Percentiles rank a stretch among this genome's conserved stretches.
Evolutionary conservation across 2,329 filamentous ascomycete genomes (phyloP).

Genomic region (Phyllosticta ampelicida): DNA sequence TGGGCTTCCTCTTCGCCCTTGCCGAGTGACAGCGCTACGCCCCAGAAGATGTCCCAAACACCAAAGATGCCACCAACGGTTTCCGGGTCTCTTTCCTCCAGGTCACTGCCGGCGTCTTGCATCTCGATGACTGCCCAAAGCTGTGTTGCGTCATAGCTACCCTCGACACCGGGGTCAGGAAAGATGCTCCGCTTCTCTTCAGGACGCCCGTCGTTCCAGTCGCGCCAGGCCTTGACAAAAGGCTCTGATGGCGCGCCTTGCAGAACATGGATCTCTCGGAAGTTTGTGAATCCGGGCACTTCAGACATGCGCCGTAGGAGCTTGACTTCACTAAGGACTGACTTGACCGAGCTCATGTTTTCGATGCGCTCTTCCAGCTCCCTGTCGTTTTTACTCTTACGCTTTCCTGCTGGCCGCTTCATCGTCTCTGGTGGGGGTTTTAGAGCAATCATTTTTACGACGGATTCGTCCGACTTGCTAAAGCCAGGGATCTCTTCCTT

Average conservation of each 20-base stretch:
- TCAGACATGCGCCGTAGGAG: slow-evolving; percentile 48
- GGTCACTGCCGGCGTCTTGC: slow-evolving; percentile 52
- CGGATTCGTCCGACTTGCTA: slow-evolving; percentile 30
- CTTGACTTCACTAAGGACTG: slow-evolving; percentile 37
- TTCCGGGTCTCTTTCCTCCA: slow-evolving; percentile 20
- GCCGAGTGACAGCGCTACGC: slow-evolving; percentile 49
- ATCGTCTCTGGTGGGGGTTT: slow-evolving; percentile 16
- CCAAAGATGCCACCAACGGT: slow-evolving; percentile 30
- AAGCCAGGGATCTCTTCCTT: slow-evolving; percentile 17
- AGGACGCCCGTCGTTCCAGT: slow-evolving; percentile 33
- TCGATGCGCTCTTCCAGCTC: slow-evolving; percentile 27
- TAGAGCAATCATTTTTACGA: slow-evolving; percentile 38
- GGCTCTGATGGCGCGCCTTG: slow-evolving; percentile 43
- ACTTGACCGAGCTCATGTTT: slow-evolving; percentile 33
- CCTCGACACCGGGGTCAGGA: slow-evolving; percentile 44
- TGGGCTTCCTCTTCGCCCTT: slow-evolving; percentile 49
- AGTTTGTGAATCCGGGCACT: slow-evolving; percentile 53
- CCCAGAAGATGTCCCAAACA: slow-evolving; percentile 57
- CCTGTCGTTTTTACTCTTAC: slow-evolving; percentile 17
- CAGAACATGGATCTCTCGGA: slow-evolving; percentile 47
- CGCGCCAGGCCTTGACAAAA: slow-evolving; percentile 38
- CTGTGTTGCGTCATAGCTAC: slow-evolving; percentile 44
- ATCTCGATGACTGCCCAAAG: slow-evolving; percentile 56
- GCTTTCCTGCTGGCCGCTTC: not conserved
- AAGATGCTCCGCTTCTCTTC: slow-evolving; percentile 40